phyloP scores from a whole-genome alignment of 1,284 basidiomycete species.

The Trichosporon coremiiforme region DNA sequence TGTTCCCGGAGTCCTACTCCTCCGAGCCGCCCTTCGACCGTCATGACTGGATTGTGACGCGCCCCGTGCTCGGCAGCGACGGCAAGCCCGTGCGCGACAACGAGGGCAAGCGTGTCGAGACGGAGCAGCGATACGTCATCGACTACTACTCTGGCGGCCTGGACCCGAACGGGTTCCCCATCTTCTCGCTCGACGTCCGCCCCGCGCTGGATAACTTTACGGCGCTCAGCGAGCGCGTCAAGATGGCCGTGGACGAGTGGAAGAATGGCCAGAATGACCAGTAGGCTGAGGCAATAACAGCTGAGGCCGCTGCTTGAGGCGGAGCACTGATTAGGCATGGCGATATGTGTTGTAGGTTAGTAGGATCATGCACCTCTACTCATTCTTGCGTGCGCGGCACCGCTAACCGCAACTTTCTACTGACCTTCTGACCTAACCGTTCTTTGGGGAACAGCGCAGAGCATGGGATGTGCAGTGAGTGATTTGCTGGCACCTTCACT shows the following conservation, averaged over 20 bases:
- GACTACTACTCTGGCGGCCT: slow-evolving; percentile 92
- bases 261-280: slow-evolving; percentile 49
- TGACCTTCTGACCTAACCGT: no score
- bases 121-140: slow-evolving; percentile 81
- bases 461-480: not conserved
- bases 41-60: slow-evolving; percentile 95
- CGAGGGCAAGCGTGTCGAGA: slow-evolving; percentile 22
- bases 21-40: slow-evolving; percentile 92
- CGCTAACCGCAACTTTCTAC: not conserved
- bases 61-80: slow-evolving; percentile 61
- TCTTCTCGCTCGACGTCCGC: slow-evolving; percentile 87
- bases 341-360: slow-evolving; percentile 22
- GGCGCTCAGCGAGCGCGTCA: slow-evolving; percentile 70
- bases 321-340: not conserved
- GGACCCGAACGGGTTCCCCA: slow-evolving; percentile 81
- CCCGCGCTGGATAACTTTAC: slow-evolving; percentile 80
- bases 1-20: slow-evolving; percentile 85
- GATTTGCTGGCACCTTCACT: not conserved
- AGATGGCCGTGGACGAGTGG: slow-evolving; percentile 73
- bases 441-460: not conserved
- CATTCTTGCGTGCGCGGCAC: not conserved
- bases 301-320: no score
- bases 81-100: slow-evolving; percentile 59
- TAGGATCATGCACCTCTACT: slow-evolving; percentile 12
- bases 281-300: no score